Base-by-base conservation (phyloP, 768 basidiomycete genomes). In the Pleurotus salmoneostramineus region DNA sequence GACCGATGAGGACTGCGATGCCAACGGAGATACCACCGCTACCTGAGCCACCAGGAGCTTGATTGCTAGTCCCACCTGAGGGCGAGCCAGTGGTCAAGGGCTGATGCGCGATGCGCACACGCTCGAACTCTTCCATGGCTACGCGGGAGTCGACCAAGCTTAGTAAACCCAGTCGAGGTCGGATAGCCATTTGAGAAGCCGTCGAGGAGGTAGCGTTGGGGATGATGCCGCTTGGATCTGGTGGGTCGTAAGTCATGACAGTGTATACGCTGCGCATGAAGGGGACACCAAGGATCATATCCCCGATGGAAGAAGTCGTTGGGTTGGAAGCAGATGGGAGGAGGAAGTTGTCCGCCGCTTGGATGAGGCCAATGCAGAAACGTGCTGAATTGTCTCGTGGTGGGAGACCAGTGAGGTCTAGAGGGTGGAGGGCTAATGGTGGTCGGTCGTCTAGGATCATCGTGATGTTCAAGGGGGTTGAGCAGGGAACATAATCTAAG, bases 211-310 rank as follows among this genome's bases (percentile, higher is more conserved):
- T 40, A 6, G 58, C 36, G 33, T 50, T 65, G 32, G 77, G 71
- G 67, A 87, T 83, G 3, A 64, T 62, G 11, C 86, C 86, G 21
- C 76, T 63, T 0, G 68, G 43, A 48, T 72, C 64, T 2, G 85
- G 85, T 0, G 64, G 58, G 47, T 80, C 74, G 66, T 87, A 90
- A 0, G 85, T 85, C 79, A 91, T 81, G 61, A 93, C 89, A 10
- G 83, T 86, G 66, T 93, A 93, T 3, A 83, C 78, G 64, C 85
- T 91, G 8, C 88, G 79, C 64, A 93, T 72, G 66, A 93, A 93
- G 0, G 90, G 84, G 0, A 90, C 87, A 42, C 89, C 91, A 40
- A 93, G 83, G 58, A 93, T 76, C 72, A 93, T 85, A 68, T 92
- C 90, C 0, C 81, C 84, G 14, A 83, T 71, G 12, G 60, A 62